Base-by-base conservation (phyloP, 495 filamentous ascomycete genomes). In the Talaromyces wortmannii region DNA sequence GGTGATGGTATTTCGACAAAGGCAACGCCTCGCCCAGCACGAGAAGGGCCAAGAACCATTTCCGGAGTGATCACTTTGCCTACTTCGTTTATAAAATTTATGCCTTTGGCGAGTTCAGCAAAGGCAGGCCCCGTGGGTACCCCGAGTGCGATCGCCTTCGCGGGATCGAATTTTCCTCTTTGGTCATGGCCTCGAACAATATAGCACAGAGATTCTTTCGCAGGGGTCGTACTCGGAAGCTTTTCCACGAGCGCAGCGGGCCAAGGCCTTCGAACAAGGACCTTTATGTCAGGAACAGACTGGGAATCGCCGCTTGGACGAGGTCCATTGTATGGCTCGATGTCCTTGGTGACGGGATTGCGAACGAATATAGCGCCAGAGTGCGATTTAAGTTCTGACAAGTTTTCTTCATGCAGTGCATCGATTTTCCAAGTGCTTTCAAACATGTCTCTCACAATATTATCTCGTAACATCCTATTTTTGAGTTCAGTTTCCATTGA, bases 201-300 rank as follows among this genome's bases (percentile, higher is more conserved):
- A 65, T 97, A 99, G 46, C 84, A 95, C 50, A 96, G 69, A 10
- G 92, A 84, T 36, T 86, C 82, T 11, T 66, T 65, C 3, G 81
- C 81, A 11, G 82, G 84, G 33, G 71, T 68, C 0, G 91, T 88
- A 4, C 72, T 68, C 5, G 92, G 92, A 0, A 96, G 75, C 10
- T 57, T 67, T 2, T 78, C 65, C 12, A 90, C 68, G 51, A 78
- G 63, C 7, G 88, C 83, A 6, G 84, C 89, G 4, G 92, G 92
- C 92, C 91, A 97, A 1, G 91, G 90, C 63, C 83, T 72, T 15
- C 89, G 82, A 7, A 91, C 83, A 23, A 91, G 67, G 0, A 95
- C 90, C 3, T 78, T 86, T 55, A 89, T 85, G 62, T 91, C 75
- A 15, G 84, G 79, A 16, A 84, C 64, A 5, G 72, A 59, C 11